Conservation (phyloP, 1,284 basidiomycete genomes). For the Paramarasmius palmivorus region DNA sequence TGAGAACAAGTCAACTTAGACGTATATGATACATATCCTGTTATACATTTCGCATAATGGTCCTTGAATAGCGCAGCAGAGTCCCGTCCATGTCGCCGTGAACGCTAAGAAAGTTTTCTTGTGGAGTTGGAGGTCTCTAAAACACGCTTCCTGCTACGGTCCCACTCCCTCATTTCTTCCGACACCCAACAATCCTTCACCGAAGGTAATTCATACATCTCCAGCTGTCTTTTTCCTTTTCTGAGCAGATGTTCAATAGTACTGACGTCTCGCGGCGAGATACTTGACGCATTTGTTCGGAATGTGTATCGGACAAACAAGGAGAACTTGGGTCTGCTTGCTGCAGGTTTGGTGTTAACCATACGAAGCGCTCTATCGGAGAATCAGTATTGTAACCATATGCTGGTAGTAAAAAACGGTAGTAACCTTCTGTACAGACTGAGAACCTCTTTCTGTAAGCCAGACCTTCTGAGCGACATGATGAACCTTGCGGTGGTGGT, state of each 20-base stretch:
- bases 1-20: too few relatives aligned
- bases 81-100: background rate
- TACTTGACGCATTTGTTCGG: conserved; percentile 54
- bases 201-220: conserved; percentile 62
- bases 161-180: conserved; percentile 67
- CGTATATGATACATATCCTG: too few relatives aligned
- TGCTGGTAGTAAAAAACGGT: conserved; percentile 1
- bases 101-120: background rate
- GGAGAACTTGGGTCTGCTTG: conserved; percentile 60
- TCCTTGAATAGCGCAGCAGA: background rate
- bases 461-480: conserved; percentile 43
- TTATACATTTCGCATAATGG: too few relatives aligned
- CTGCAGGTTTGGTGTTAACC: conserved; percentile 62
- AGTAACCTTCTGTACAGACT: conserved; percentile 70
- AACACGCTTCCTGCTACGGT: conserved; percentile 23
- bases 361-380: conserved; percentile 67
- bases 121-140: background rate
- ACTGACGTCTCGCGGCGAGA: conserved; percentile 65
- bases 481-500: too few relatives aligned
- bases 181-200: conserved; percentile 76
- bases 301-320: conserved; percentile 70
- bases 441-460: conserved; percentile 71
- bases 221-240: conserved; percentile 62
- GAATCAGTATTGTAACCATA: background rate
- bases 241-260: conserved; percentile 74